Base-by-base conservation (phyloP, 1,284 basidiomycete genomes). In the Austroboletus niveus region DNA sequence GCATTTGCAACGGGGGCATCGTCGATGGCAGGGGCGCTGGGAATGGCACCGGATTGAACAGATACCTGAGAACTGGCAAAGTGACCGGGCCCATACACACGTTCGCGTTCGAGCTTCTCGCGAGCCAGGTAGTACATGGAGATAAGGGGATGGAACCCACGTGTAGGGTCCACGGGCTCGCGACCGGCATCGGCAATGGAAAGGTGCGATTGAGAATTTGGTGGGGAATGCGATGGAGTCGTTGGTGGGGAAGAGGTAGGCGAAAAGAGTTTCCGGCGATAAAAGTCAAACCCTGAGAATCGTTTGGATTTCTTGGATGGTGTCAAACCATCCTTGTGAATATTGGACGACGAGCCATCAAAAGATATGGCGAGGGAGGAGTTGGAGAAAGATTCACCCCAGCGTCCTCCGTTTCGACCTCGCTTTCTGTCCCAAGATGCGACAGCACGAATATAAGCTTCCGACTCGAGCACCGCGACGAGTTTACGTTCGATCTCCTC, bases 211-310 rank as follows among this genome's bases (percentile, higher is more conserved):
- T 77, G 76, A 5, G 83, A 85, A 47, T 73, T 75, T 8, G 79
- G 81, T 15, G 79, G 82, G 17, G 81, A 82, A 57, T 69, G 70
- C 45, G 65, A 71, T 48, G 68, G 78, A 0, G 77, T 74, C n/a
- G 63, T 61, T 1, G 79, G 78, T 10, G 80, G 82, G 0, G 80
- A 85, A n/a, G 85, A 80, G 3, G 75, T 72, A 8, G 84, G 81
- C 1, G 87, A 83, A 70, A 94, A 93, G 41, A 98, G 73, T 72
- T 96, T 98, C 61, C 89, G 85, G 32, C 90, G 81, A 66, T 98
- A 98, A 67, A 96, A 97, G 63, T 97, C 94, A 63, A 99, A 92
- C 3, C 94, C 95, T 24, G 91, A 94, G 69, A 98, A 98, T 15
- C 84, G 72, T 56, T 79, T 84, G 20, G 78, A 74, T 68, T 84